Evolutionary conservation across 2,329 filamentous ascomycete species (phyloP).

Genomic region (Canariomyces notabilis): DNA sequence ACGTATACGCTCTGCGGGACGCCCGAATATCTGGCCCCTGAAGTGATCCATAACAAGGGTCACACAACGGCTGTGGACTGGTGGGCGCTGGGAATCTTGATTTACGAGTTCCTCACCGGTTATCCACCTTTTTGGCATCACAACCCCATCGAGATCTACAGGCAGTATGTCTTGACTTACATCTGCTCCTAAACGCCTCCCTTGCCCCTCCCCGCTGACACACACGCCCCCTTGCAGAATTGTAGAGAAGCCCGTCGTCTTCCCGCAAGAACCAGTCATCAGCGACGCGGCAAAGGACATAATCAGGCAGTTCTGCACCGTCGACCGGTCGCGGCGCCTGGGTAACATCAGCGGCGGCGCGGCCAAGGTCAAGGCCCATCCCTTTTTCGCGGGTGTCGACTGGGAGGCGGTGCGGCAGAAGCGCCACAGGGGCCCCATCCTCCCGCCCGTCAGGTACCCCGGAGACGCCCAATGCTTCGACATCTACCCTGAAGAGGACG

Average conservation of each 20-base stretch:
- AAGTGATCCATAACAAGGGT: constrained; percentile 79
- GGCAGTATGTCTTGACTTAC: constrained; percentile 58
- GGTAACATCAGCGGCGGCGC: constrained; percentile 76
- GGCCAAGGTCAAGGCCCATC: constrained; percentile 64
- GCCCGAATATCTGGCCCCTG: constrained; percentile 77
- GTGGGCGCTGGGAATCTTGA: constrained; percentile 80
- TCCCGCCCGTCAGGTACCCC: constrained; percentile 66
- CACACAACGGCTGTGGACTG: constrained; percentile 74
- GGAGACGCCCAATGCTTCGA: constrained; percentile 80
- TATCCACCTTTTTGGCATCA: constrained; percentile 85
- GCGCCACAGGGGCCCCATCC: constrained; percentile 62
- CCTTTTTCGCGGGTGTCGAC: constrained; percentile 68
- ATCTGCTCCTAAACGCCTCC: background rate
- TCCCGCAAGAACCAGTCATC: constrained; percentile 62
- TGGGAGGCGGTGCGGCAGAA: constrained; percentile 69
- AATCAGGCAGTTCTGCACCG: constrained; percentile 70
- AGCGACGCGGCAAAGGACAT: constrained; percentile 67
- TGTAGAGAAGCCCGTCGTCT: constrained; percentile 70
- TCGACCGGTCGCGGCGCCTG: constrained; percentile 71
- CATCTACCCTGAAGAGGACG: constrained; percentile 72
- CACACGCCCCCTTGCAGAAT: constrained; percentile 53
- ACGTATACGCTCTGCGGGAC: constrained; percentile 82
- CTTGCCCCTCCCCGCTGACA: background rate
- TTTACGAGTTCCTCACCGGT: constrained; percentile 80
- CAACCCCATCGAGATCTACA: constrained; percentile 83